Evolutionary conservation across 352 stramenopile genomes (phyloP).

Genomic region (Plasmopara viticola): DNA sequence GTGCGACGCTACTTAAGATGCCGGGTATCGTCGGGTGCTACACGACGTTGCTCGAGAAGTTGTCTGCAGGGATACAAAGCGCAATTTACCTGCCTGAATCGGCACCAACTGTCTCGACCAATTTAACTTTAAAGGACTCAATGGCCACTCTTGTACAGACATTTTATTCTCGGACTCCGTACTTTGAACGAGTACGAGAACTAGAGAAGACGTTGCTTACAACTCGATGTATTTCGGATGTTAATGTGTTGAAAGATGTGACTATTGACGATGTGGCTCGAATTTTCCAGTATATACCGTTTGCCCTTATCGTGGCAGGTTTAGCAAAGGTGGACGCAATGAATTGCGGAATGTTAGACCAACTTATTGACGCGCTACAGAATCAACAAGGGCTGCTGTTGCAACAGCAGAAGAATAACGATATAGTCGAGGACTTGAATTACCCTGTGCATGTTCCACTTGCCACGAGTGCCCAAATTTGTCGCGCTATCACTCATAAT

Average conservation of each 20-base stretch:
- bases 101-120: not conserved
- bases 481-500: conserved; percentile 54
- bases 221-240: conserved; percentile 40
- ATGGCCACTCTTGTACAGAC: conserved; percentile 51
- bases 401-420: conserved; percentile 1
- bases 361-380: conserved; percentile 17
- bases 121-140: conserved; percentile 9
- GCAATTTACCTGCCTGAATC: conserved; percentile 46
- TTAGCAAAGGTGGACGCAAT: conserved; percentile 17
- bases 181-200: conserved; percentile 55
- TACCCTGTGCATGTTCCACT: conserved; percentile 54
- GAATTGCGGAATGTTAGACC: conserved; percentile 17
- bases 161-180: conserved; percentile 57
- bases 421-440: conserved; percentile 23
- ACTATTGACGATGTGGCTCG: conserved; percentile 38
- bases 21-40: conserved; percentile 74
- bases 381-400: conserved; percentile 21
- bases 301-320: conserved; percentile 25
- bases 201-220: conserved; percentile 39
- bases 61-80: conserved; percentile 46
- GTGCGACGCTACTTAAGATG: conserved; percentile 73
- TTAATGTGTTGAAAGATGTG: conserved; percentile 30
- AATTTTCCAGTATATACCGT: conserved; percentile 42
- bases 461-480: conserved; percentile 62
- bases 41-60: conserved; percentile 54